These are phyloP conservation scores for Anisodus tanguticus DNA, from an alignment of 257 asterid genomes.

Conservation along the genomic window DNA sequence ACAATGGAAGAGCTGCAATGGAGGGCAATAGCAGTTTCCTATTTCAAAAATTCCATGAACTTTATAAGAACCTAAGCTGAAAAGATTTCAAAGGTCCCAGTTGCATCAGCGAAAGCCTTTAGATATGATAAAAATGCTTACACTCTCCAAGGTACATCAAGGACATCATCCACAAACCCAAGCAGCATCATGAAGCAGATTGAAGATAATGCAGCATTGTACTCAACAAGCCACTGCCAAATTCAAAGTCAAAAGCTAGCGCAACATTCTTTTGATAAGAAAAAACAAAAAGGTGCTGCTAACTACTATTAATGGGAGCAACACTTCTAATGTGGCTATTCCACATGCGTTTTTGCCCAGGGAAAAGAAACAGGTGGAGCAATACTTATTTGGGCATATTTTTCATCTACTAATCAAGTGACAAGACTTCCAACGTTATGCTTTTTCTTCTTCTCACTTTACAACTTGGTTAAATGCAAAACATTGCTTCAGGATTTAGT, in stretches of 20 bases:
- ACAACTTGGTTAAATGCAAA: too few species aligned
- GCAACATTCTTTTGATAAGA: slow-evolving; percentile 17
- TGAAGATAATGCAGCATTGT: slow-evolving; percentile 96
- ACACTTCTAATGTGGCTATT: not conserved
- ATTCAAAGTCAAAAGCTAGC: slow-evolving; percentile 28
- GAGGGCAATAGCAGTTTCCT: slow-evolving; percentile 88
- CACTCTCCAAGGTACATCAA: slow-evolving; percentile 99
- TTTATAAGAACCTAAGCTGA: slow-evolving; percentile 38
- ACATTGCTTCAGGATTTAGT: too few species aligned
- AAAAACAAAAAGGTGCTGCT: slow-evolving; percentile 21
- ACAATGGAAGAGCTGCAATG: slow-evolving; percentile 85
- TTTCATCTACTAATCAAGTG: too few species aligned
- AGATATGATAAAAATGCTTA: slow-evolving; percentile 48
- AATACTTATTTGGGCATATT: too few species aligned
- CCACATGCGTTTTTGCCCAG: not conserved
- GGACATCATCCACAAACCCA: slow-evolving; percentile 97
- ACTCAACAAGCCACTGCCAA: slow-evolving; percentile 93
- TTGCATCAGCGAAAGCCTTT: not conserved
- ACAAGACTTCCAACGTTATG: too few species aligned
- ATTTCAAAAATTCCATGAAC: slow-evolving; percentile 47
- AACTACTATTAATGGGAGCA: not conserved
- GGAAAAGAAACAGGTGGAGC: too few species aligned
- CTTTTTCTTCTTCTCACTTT: too few species aligned
- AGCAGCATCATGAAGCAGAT: slow-evolving; percentile 94
- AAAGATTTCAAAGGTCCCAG: slow-evolving; percentile 3